Evolutionary conservation across 495 filamentous ascomycete genomes (phyloP), one percentile per base, ranked within the genome.

Genomic region (Platismatia glauca): DNA sequence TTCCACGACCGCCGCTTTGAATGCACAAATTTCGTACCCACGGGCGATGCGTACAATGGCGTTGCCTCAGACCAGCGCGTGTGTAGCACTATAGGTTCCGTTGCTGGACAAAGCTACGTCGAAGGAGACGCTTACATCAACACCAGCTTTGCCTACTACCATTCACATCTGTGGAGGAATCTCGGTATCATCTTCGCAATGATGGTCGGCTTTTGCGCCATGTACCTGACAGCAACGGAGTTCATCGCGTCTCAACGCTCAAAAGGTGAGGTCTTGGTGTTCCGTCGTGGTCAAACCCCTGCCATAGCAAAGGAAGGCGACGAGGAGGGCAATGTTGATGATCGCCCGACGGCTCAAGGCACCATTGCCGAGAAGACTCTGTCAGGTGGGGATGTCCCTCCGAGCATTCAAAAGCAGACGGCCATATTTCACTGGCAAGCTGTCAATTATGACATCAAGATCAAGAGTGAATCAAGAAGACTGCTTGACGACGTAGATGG

Each of bases 201-300:
- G 73, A 82, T 89, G 72, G 62, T 87, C 37, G 82, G 81, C 68
- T 86, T 90, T 71, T 75, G 88, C 55, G 60, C 72, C 53, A 73
- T 77, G 20, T 95, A 96, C 68, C 82, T 96, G 24, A 55, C 82
- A 24, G 80, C 82, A 9, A 88, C 87, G 31, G 92, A 97, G 71
- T 80, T 84, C 39, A 86, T 95, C 52, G 81, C 87, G 1, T 83
- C 85, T 31, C 85, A 88, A 73, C 86, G 87, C 65, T 93, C 88
- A 22, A 95, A 91, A 74, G 91, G 90, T 43, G 92, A 97, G 70
- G 86, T 97, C 31, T 76, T 96, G 9, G 79, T 97, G 37, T 97
- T 95, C 78, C 86, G 86, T 34, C 84, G 88, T 38, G 87, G 89
- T 20, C 80, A 90, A 69, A 84, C 85, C 46, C 84, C 86, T 31